These are phyloP conservation scores for Xylaria sp. DNA, from an alignment of 2,329 filamentous ascomycete species.

Conservation along the genomic window DNA sequence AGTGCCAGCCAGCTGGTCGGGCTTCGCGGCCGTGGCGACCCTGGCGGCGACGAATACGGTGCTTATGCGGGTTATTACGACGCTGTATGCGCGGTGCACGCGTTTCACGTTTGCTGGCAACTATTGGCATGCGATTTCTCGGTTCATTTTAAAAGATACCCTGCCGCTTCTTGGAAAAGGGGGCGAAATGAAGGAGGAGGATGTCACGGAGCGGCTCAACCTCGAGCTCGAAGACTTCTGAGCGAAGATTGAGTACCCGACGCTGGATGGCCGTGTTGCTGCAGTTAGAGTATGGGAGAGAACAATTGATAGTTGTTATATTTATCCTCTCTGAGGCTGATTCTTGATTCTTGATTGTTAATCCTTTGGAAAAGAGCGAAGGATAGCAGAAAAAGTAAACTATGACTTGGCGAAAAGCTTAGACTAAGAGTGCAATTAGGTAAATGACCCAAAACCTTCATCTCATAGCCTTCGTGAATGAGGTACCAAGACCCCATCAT, in stretches of 20 bases:
- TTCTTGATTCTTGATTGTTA: too few species aligned
- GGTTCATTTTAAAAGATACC: conserved; percentile 6
- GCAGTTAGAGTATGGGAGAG: neutral
- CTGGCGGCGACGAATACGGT: neutral
- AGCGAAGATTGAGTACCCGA: conserved; percentile 1
- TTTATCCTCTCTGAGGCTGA: too few species aligned
- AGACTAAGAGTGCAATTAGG: too few species aligned
- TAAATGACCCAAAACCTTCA: too few species aligned
- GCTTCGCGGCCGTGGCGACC: neutral
- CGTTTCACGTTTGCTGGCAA: neutral
- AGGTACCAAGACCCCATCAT: too few species aligned
- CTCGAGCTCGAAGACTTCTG: conserved; percentile 20
- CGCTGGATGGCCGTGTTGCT: neutral
- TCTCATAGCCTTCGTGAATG: too few species aligned
- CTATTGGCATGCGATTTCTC: conserved; percentile 15
- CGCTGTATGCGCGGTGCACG: neutral
- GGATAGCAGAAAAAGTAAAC: too few species aligned
- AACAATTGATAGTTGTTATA: too few species aligned
- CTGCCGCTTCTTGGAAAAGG: conserved; percentile 1
- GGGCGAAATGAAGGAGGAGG: conserved; percentile 14
- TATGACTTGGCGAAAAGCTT: too few species aligned
- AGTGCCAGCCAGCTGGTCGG: conserved; percentile 13
- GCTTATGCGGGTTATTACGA: neutral
- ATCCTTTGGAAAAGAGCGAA: too few species aligned
- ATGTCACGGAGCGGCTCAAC: conserved; percentile 9